Conservation (phyloP, 2,329 filamentous ascomycete genomes). For the Pseudocercospora crystallina region DNA sequence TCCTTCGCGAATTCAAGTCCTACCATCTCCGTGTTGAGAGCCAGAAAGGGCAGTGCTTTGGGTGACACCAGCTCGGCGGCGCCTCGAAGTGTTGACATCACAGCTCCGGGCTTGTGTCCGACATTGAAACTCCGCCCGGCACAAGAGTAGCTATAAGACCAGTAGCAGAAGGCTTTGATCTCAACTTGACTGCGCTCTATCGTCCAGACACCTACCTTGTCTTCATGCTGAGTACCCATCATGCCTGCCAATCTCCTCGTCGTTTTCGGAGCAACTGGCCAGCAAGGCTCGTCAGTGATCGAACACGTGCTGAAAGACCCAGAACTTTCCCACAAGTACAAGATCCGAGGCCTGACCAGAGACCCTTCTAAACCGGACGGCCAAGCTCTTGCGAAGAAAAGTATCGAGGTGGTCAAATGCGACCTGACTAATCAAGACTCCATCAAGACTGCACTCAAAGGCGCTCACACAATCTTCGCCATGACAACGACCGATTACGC, state of each 20-base stretch:
- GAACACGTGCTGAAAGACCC: slow-evolving; percentile 42
- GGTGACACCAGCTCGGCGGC: too few relatives aligned
- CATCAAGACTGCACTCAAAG: slow-evolving; percentile 44
- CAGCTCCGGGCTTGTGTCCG: too few relatives aligned
- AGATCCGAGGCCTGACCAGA: slow-evolving; percentile 56
- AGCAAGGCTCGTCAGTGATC: slow-evolving; percentile 59
- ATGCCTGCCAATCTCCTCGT: slow-evolving; percentile 47
- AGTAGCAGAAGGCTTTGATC: too few relatives aligned
- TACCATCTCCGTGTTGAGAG: too few relatives aligned
- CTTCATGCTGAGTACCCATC: background rate
- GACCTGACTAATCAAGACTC: slow-evolving; percentile 49
- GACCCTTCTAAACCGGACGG: slow-evolving; percentile 44
- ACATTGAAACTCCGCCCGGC: too few relatives aligned
- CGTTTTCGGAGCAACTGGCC: slow-evolving; percentile 59
- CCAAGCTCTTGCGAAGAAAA: slow-evolving; percentile 43
- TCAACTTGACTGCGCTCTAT: too few relatives aligned
- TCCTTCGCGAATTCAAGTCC: too few relatives aligned
- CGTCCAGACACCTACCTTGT: too few relatives aligned
- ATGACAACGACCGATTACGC: slow-evolving; percentile 15
- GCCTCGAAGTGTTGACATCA: too few relatives aligned
- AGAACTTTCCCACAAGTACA: slow-evolving; percentile 46
- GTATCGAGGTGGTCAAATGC: slow-evolving; percentile 53
- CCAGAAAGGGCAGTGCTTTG: too few relatives aligned
- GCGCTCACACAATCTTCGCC: slow-evolving; percentile 46
- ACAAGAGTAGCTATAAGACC: too few relatives aligned